phyloP scores from a whole-genome alignment of 192 early-diverging fungal species.

The Pilaira anomala region DNA sequence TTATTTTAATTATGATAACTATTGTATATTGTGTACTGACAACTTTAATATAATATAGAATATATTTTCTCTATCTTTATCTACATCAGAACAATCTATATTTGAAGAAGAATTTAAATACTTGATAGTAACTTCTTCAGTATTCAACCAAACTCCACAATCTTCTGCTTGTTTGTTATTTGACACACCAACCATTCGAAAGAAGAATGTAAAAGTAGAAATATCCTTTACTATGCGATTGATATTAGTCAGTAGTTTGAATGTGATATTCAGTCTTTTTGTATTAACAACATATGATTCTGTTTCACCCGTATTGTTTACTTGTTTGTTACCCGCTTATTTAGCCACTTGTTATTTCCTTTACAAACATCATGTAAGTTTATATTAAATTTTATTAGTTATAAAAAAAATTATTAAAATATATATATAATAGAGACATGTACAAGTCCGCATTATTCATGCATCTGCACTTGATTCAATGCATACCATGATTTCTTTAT shows the following conservation, averaged over 20 bases:
- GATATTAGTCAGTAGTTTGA: background rate
- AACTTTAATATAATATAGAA: conserved; percentile 28
- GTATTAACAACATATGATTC: conserved; percentile 16
- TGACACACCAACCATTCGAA: too few relatives aligned
- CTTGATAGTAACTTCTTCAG: conserved; percentile 51
- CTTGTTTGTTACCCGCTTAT: conserved; percentile 33
- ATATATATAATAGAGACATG: background rate
- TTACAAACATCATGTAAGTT: conserved; percentile 3
- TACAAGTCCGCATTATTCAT: conserved; percentile 3
- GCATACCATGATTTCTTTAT: conserved; percentile 2
- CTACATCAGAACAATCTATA: conserved; percentile 44
- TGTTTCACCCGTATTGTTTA: conserved; percentile 30
- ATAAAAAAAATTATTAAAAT: background rate
- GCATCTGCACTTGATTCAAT: background rate
- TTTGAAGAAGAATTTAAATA: conserved; percentile 63
- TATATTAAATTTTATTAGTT: too few relatives aligned
- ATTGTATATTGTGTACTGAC: background rate
- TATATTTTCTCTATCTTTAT: conserved; percentile 41
- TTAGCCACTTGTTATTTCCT: conserved; percentile 1
- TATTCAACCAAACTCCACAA: conserved; percentile 41
- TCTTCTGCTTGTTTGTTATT: background rate
- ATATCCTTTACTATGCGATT: background rate
- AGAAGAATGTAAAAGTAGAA: too few relatives aligned
- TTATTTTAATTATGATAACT: too few relatives aligned
- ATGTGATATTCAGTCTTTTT: too few relatives aligned